Evolutionary conservation across 352 stramenopile species (phyloP), one percentile per base, ranked within the genome.

Genomic region (Globisporangium viniferum): DNA sequence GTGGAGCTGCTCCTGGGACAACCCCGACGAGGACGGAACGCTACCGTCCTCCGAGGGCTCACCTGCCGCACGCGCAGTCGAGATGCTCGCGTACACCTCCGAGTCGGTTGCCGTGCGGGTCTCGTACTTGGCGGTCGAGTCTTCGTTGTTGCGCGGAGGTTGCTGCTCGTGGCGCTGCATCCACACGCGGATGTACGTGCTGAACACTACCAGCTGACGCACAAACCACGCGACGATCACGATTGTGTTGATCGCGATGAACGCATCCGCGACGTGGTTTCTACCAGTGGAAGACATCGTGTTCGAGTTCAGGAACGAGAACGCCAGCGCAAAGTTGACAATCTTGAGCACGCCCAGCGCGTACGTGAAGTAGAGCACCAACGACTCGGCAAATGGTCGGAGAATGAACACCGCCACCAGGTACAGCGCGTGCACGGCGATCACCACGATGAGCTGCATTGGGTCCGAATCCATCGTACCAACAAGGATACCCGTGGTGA

Each of bases 211-310:
- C 5, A 90, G 67, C 39, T 83, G 78, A 39, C 81, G 81, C 29
- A 88, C 65, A 31, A 90, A 90, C 79, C 78, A 90, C 6, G 73
- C 59, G 22, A 87, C 44, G 51, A 90, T 82, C 33, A 90, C 65
- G 57, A 88, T 80, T 51, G 78, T 73, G 73, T 91, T 91, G 71
- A 91, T 74, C 20, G 66, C 79, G 31, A 91, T 89, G 66, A 85
- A 90, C 24, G 72, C 78, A 48, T 90, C 72, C 1, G 81, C 83
- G 14, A 88, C 68, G 15, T 33, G 66, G 33, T 75, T 75, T 18
- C 79, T 73, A 0, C 62, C 73, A 7, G 72, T 74, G 18, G 73
- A 60, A 15, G 80, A 75, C 73, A 89, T 79, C 12, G 67, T 67
- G 59, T 83, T 80, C 27, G 74, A 77, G 61, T 86, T 76, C 1